Percentiles rank a stretch among this genome's conserved stretches.
phyloP scores from a whole-genome alignment of 2,329 filamentous ascomycete species.

The Penicillium sp. region DNA sequence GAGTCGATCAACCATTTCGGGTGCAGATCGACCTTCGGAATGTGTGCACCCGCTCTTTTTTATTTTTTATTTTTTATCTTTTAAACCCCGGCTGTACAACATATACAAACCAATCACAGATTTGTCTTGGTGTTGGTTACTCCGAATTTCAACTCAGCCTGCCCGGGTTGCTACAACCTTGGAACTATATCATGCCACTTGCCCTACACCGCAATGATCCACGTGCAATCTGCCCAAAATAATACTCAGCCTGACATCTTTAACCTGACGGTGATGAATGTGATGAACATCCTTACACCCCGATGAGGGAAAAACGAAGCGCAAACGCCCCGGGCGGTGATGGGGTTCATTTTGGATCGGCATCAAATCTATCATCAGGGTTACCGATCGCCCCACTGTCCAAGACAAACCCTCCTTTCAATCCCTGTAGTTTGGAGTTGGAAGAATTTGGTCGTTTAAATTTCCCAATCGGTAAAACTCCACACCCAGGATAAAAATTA shows the following conservation, averaged over 20 bases:
- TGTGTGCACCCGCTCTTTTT: not conserved
- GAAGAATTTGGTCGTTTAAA: not conserved
- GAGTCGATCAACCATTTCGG: not conserved
- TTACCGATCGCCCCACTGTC: slow-evolving; percentile 2
- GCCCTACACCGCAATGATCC: not conserved
- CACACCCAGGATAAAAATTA: not conserved
- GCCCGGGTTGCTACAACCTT: not conserved
- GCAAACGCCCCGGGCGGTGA: not conserved
- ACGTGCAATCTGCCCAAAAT: slow-evolving; percentile 7
- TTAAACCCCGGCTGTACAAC: not conserved
- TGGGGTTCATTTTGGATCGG: not conserved
- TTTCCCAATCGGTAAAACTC: not conserved
- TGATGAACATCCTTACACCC: not conserved
- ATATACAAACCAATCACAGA: not conserved
- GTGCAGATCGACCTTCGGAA: not conserved
- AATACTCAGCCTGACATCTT: not conserved
- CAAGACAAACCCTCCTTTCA: not conserved
- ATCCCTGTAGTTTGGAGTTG: not conserved
- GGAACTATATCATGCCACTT: not conserved
- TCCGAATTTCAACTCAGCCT: not conserved
- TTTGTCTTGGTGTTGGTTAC: not conserved
- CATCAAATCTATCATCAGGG: not conserved
- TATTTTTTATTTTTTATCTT: too few species aligned
- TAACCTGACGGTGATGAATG: not conserved
- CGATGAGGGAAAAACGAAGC: not conserved